A percentile compares a stretch with the other conserved stretches of the same genome.
Evolutionary conservation across 495 filamentous ascomycete species (phyloP).

Genomic region (Penicillium canescens): DNA sequence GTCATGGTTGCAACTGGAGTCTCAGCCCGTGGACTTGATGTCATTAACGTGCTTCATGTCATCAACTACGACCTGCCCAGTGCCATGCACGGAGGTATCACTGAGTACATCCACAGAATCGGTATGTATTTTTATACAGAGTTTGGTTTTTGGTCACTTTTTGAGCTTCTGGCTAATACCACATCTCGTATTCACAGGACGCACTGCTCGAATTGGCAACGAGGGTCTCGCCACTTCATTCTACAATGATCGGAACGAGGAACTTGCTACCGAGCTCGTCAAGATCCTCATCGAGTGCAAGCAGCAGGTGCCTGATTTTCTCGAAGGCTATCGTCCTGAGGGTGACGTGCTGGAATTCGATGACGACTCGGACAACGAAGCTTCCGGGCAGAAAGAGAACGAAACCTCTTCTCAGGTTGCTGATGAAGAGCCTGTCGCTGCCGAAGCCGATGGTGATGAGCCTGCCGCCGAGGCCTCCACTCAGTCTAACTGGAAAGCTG

Average conservation of each 20-base stretch:
- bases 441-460: neutral
- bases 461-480: too few species aligned
- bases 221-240: conserved; percentile 85
- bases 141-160: neutral
- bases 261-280: conserved; percentile 67
- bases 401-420: conserved; percentile 7
- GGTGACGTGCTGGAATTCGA: conserved; percentile 54
- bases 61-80: conserved; percentile 89
- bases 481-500: too few species aligned
- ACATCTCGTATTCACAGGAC: conserved; percentile 49
- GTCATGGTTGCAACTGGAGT: conserved; percentile 85
- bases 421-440: conserved; percentile 5
- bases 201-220: conserved; percentile 92
- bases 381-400: conserved; percentile 31
- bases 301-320: conserved; percentile 80
- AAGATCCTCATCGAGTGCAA: conserved; percentile 78
- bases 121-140: conserved; percentile 49
- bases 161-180: neutral
- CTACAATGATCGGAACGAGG: conserved; percentile 71
- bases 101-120: conserved; percentile 93
- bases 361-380: conserved; percentile 57
- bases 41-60: conserved; percentile 82
- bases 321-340: conserved; percentile 61
- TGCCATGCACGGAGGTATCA: conserved; percentile 73
- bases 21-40: conserved; percentile 86